Percentiles rank a stretch among this genome's conserved stretches.
phyloP scores from a whole-genome alignment of 1,139 yeast genomes.

The Kurtzmaniella quercitrusa region DNA sequence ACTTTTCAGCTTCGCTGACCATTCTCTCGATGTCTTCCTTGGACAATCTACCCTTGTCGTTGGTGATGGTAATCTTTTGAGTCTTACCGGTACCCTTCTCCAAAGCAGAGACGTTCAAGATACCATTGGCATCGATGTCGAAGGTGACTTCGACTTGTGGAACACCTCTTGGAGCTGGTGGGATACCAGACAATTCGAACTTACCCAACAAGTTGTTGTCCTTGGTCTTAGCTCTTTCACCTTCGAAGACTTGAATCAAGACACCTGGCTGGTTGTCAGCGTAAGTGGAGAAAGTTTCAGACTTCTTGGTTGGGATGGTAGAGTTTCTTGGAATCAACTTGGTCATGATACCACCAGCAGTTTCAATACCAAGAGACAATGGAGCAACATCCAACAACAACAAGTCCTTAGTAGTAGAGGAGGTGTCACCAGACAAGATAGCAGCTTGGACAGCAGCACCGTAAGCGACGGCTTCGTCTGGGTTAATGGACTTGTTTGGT shows the following conservation, averaged over 20 bases:
- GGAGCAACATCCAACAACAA: conserved; percentile 98
- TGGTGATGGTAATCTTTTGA: conserved; percentile 47
- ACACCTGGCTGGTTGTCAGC: conserved; percentile 98
- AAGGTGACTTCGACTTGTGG: conserved; percentile 97
- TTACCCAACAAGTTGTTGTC: conserved; percentile 95
- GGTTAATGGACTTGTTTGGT: conserved; percentile 45
- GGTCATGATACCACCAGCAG: conserved; percentile 98
- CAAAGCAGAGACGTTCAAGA: conserved; percentile 86
- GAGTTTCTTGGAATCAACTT: conserved; percentile 95
- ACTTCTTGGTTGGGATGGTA: conserved; percentile 93
- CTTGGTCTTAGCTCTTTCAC: conserved; percentile 94
- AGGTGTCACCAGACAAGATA: conserved; percentile 95
- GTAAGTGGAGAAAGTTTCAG: conserved; percentile 94
- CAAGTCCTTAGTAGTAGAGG: conserved; percentile 95
- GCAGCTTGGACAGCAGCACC: conserved; percentile 88
- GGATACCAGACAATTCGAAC: conserved; percentile 91
- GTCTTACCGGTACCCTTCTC: conserved; percentile 91
- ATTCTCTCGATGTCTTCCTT: conserved; percentile 50
- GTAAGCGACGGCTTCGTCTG: conserved; percentile 68
- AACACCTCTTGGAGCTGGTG: conserved; percentile 98
- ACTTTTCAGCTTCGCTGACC: conserved; percentile 49
- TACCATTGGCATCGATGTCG: conserved; percentile 93
- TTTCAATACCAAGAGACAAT: conserved; percentile 98
- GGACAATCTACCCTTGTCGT: conserved; percentile 50
- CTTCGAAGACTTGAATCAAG: conserved; percentile 92